These are phyloP conservation scores for Lachnellula cervina DNA, from an alignment of 2,329 filamentous ascomycete genomes.

Conservation along the genomic window DNA sequence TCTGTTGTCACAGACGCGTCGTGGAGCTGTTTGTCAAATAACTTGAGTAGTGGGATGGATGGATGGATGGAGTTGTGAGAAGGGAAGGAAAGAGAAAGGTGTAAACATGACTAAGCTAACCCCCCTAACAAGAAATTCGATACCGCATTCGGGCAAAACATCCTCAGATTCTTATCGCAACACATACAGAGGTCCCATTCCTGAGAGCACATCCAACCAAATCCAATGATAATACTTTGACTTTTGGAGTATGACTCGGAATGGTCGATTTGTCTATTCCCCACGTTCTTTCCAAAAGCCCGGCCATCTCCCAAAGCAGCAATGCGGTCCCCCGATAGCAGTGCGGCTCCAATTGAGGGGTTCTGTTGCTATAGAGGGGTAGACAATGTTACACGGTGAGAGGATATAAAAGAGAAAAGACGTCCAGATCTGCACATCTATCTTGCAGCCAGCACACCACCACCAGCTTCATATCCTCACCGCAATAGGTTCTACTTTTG, in stretches of 20 bases:
- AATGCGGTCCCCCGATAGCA: conserved; percentile 16
- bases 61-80: not conserved
- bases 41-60: too few species aligned
- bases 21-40: too few species aligned
- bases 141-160: not conserved
- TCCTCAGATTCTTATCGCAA: not conserved
- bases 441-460: conserved; percentile 10
- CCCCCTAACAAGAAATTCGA: not conserved
- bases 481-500: not conserved
- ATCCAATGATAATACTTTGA: not conserved
- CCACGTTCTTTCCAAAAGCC: not conserved
- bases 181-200: not conserved
- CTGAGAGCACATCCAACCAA: not conserved
- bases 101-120: too few species aligned
- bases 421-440: conserved; percentile 15
- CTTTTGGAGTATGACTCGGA: too few species aligned
- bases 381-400: conserved; percentile 6
- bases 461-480: not conserved
- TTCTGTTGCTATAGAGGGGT: conserved; percentile 15
- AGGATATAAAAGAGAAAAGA: conserved; percentile 4
- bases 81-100: too few species aligned
- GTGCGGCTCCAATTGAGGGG: conserved; percentile 18
- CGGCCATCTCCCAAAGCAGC: conserved; percentile 14
- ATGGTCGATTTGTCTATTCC: not conserved
- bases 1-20: too few species aligned